Conservation (phyloP, 176 grass and related monocot genomes). For the Elymus sibiricus region DNA sequence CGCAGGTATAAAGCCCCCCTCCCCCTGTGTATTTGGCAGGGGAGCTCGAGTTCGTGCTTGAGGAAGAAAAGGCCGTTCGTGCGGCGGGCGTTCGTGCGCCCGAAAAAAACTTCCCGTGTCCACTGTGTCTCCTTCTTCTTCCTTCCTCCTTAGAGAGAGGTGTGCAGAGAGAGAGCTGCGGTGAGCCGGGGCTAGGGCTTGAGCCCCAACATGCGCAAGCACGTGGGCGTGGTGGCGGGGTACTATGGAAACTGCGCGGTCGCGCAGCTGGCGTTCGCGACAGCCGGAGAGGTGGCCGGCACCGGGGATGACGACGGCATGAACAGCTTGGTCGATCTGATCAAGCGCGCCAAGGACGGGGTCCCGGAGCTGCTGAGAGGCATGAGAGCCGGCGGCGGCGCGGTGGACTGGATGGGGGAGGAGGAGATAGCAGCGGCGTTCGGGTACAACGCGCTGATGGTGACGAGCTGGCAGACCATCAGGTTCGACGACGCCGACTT, state of each 20-base stretch:
- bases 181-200: no score
- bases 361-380: neutral
- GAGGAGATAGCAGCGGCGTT: neutral
- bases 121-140: no score
- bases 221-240: neutral
- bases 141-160: no score
- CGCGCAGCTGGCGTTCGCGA: neutral
- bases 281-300: neutral
- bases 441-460: neutral
- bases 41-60: no score
- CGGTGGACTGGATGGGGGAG: neutral
- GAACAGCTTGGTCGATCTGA: neutral
- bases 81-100: no score
- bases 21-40: no score
- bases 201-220: no score
- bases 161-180: no score
- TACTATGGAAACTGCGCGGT: slow-evolving; percentile 43
- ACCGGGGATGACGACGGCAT: neutral
- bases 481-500: neutral
- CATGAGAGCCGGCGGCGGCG: neutral
- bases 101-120: no score
- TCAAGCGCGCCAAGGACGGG: neutral
- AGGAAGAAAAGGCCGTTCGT: no score
- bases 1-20: no score
- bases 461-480: neutral